Evolutionary conservation across 2,329 filamentous ascomycete species (phyloP).

Genomic region (Xylaria sp.): DNA sequence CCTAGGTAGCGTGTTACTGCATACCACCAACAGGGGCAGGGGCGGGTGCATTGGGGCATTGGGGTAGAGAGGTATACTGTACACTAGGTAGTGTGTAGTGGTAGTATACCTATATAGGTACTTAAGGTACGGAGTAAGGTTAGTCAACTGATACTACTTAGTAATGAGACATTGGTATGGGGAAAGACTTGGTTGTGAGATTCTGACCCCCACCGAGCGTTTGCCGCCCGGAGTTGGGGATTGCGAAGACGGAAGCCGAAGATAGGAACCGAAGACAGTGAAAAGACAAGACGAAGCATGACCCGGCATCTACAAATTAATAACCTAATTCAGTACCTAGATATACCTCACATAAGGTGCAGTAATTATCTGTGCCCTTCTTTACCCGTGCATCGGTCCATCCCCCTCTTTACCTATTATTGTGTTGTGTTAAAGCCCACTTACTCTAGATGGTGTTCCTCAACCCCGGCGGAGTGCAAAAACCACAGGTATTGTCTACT

Average conservation of each 20-base stretch:
- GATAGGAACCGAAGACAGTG: neutral
- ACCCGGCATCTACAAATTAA: neutral
- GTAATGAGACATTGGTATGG: no score
- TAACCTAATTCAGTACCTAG: no score
- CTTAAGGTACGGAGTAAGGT: no score
- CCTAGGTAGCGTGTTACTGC: constrained; percentile 15
- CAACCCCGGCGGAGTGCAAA: no score
- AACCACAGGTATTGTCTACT: neutral
- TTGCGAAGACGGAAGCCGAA: constrained; percentile 2
- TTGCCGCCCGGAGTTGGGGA: neutral
- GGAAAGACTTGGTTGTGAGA: constrained; percentile 10
- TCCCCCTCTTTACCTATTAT: neutral
- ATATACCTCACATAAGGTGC: no score
- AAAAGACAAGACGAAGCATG: neutral
- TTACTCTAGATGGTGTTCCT: neutral
- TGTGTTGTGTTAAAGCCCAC: neutral
- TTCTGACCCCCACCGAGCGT: constrained; percentile 25
- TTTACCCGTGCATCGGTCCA: no score
- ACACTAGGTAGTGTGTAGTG: neutral
- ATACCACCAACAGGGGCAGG: neutral
- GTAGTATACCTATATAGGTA: no score
- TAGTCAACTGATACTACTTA: no score
- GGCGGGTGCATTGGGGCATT: no score
- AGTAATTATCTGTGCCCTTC: no score
- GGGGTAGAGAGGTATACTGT: neutral